phyloP scores from a whole-genome alignment of 2,329 filamentous ascomycete genomes.

The Ophiostoma montium region DNA sequence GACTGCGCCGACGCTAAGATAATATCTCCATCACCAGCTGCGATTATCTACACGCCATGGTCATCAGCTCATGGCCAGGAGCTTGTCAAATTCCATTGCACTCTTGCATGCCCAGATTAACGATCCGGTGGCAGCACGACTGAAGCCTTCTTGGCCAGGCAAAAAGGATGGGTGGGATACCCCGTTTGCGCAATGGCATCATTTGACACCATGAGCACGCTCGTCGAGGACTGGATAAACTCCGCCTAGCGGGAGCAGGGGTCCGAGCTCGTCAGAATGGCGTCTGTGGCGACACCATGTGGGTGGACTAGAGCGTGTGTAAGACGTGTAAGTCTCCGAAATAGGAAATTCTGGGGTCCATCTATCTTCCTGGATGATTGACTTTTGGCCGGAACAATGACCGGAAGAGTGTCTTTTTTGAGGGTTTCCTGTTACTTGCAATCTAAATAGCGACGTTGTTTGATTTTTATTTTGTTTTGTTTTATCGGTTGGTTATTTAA shows the following conservation, averaged over 20 bases:
- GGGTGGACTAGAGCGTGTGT: neutral
- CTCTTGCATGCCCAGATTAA: neutral
- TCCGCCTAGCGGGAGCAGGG: neutral
- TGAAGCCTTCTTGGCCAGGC: neutral
- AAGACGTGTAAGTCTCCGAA: neutral
- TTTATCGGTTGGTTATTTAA: too few relatives aligned
- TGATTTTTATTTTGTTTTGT: too few relatives aligned
- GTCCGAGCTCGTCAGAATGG: conserved; percentile 1
- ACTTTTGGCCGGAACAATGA: too few relatives aligned
- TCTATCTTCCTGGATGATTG: too few relatives aligned
- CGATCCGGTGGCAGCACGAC: neutral
- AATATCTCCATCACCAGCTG: neutral
- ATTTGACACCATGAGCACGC: neutral
- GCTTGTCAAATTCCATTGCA: neutral
- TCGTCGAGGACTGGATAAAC: neutral
- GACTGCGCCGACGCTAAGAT: neutral
- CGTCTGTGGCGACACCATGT: neutral
- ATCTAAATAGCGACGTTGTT: too few relatives aligned
- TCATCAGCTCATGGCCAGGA: neutral
- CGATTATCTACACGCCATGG: too few relatives aligned
- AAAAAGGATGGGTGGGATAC: neutral
- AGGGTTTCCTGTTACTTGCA: too few relatives aligned
- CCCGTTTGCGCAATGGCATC: neutral
- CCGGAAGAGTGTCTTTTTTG: neutral
- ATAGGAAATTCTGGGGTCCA: neutral